A percentile compares a stretch with the other conserved stretches of the same genome.
Evolutionary conservation across 345 rosid species (phyloP).

Genomic region (Trapa incisa): DNA sequence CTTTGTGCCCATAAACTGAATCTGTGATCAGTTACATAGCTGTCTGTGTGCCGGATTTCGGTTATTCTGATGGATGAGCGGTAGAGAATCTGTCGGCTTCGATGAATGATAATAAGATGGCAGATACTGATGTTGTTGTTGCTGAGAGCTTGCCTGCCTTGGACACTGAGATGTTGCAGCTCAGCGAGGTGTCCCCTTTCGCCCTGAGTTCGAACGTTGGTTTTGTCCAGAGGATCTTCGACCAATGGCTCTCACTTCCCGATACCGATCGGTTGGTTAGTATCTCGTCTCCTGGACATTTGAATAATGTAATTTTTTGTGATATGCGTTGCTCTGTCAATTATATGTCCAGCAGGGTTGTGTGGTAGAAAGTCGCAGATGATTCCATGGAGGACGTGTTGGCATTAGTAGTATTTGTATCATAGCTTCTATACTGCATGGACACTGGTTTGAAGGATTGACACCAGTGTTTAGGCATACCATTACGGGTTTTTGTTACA

Average conservation of each 20-base stretch:
- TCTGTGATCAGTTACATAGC: not conserved
- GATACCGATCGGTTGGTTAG: conserved; percentile 52
- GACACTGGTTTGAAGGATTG: not conserved
- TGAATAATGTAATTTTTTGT: not conserved
- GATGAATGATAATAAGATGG: conserved; percentile 9
- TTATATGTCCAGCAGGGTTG: not conserved
- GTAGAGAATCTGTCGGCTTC: not conserved
- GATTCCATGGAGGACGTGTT: not conserved
- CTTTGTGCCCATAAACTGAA: not conserved
- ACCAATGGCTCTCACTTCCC: conserved; percentile 81
- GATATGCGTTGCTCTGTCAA: not conserved
- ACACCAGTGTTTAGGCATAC: not conserved
- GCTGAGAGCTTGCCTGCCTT: conserved; percentile 25
- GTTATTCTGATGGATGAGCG: not conserved
- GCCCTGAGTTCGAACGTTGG: conserved; percentile 38
- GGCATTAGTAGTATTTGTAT: not conserved
- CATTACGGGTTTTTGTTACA: not conserved
- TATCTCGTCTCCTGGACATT: not conserved
- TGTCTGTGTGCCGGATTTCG: no score
- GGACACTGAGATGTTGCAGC: conserved; percentile 64
- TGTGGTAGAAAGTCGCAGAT: not conserved
- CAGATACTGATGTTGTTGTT: conserved; percentile 2
- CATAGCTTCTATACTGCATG: not conserved
- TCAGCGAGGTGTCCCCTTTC: conserved; percentile 48
- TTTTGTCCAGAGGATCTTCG: conserved; percentile 49